Evolutionary conservation across 1,139 yeast species (phyloP).

Genomic region (Sugiyamaella novakii): DNA sequence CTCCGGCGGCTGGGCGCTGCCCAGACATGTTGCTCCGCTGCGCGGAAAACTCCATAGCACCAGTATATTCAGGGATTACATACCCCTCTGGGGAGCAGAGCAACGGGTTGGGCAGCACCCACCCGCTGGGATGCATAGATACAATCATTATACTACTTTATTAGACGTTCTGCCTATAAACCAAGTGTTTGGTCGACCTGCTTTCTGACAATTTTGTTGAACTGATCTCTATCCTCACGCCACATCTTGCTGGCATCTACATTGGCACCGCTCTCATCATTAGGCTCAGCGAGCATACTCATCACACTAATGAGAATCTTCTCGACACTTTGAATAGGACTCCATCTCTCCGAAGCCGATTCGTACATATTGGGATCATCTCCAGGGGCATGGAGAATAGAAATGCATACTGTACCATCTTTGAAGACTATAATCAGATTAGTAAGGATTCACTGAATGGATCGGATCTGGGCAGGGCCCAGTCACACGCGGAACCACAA

Average conservation of each 20-base stretch:
- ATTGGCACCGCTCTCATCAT: conserved; percentile 94
- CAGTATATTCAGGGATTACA: no score
- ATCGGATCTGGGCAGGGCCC: no score
- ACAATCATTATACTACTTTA: conserved; percentile 1
- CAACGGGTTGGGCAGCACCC: no score
- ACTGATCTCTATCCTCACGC: conserved; percentile 78
- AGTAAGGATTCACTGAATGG: no score
- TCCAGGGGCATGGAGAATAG: conserved; percentile 93
- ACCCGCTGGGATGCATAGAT: no score
- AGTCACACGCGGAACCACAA: no score
- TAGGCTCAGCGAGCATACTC: conserved; percentile 97
- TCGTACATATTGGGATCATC: conserved; percentile 97
- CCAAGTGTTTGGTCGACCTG: conserved; percentile 73
- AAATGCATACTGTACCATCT: conserved; percentile 94
- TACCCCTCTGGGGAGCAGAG: no score
- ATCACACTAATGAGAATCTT: conserved; percentile 88
- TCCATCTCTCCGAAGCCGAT: conserved; percentile 94
- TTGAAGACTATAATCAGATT: conserved; percentile 55
- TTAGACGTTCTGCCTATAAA: conserved; percentile 41
- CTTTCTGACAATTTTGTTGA: conserved; percentile 60
- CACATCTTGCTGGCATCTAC: conserved; percentile 95
- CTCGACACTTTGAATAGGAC: conserved; percentile 95
- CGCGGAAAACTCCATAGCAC: no score
- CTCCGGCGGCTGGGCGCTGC: no score
- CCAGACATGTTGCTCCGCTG: no score